Conservation (phyloP, 2,329 filamentous ascomycete species). For the Aureobasidium mangrovei region DNA sequence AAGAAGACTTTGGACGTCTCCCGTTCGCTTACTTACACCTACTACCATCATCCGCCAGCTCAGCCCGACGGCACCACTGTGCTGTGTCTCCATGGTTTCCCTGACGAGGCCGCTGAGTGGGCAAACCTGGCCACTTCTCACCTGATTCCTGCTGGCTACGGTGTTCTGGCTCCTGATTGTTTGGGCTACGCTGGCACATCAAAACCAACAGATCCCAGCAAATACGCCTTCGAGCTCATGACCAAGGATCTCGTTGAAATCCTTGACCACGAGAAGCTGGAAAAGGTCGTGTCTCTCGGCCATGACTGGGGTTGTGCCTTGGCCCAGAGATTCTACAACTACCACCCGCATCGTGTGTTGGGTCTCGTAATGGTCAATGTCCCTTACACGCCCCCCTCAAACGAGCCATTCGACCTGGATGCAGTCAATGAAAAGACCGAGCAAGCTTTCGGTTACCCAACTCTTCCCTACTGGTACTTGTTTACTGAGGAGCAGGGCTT, state of each 20-base stretch:
- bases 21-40: conserved; percentile 31
- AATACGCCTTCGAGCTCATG: conserved; percentile 33
- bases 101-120: conserved; percentile 41
- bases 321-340: conserved; percentile 35
- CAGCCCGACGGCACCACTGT: conserved; percentile 28
- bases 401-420: conserved; percentile 31
- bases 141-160: conserved; percentile 33
- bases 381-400: conserved; percentile 32
- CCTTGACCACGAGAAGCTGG: conserved; percentile 30
- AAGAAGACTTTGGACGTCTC: conserved; percentile 11
- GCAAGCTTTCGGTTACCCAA: conserved; percentile 30
- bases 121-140: conserved; percentile 30
- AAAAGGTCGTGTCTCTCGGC: conserved; percentile 35
- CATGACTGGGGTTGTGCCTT: conserved; percentile 43
- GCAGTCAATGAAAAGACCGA: conserved; percentile 26
- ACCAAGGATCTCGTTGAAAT: conserved; percentile 34
- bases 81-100: conserved; percentile 42
- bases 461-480: conserved; percentile 40
- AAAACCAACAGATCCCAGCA: conserved; percentile 32
- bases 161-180: conserved; percentile 32
- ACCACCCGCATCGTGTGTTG: conserved; percentile 32
- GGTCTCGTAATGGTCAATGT: conserved; percentile 38
- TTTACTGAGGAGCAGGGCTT: conserved; percentile 34
- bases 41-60: conserved; percentile 28
- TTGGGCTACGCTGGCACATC: conserved; percentile 33